Base-by-base conservation (phyloP, 768 basidiomycete species). In the Termitomyces eurrhizus region DNA sequence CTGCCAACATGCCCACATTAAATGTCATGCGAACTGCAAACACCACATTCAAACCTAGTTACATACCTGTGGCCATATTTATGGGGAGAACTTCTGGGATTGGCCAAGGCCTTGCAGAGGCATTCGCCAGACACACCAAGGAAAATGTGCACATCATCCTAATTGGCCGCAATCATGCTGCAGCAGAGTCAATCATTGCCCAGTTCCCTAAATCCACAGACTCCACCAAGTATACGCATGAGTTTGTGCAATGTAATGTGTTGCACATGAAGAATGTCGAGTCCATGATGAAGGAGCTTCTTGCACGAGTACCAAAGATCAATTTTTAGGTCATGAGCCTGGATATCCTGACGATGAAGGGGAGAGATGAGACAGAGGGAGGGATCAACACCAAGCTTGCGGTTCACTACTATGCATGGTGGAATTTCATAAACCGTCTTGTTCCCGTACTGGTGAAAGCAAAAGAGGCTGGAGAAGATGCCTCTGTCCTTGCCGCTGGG, bases 331-430 rank as follows among this genome's bases (percentile, higher is more conserved):
- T 81, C 26, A 64, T 82, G 66, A 73, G 77, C 11, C 68, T 80
- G 11, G 83, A 82, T 0, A 67, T 78, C 49, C 56, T 82, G 60
- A 71, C 75, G 12, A 61, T 77, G 66, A 68, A 69, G 9, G 79
- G 79, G 16, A 63, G 68, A 36, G 65, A 71, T 26, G 70, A 72
- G 56, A 74, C 74, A 5, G 66, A 69, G 52, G 75, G 75, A 51
- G 74, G 72, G 1, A 67, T 75, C 33, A 74, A 76, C 61, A 70
- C 58, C 45, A 75, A 74, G 53, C 60, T 76, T 21, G 75, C 72
- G 1, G 66, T 82, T 56, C 76, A 81, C 57, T 83, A 84, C 66
- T 85, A 85, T 65, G 72, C 77, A 29, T 69, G 83, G 51, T 82
- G 76, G 78, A 78, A 78, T 64, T 83, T 84, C 66, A 74, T 76